Percentiles rank a stretch among this genome's conserved stretches.
phyloP scores from a whole-genome alignment of 371 early-diverging fungal species.

The Chytridiales sp. region DNA sequence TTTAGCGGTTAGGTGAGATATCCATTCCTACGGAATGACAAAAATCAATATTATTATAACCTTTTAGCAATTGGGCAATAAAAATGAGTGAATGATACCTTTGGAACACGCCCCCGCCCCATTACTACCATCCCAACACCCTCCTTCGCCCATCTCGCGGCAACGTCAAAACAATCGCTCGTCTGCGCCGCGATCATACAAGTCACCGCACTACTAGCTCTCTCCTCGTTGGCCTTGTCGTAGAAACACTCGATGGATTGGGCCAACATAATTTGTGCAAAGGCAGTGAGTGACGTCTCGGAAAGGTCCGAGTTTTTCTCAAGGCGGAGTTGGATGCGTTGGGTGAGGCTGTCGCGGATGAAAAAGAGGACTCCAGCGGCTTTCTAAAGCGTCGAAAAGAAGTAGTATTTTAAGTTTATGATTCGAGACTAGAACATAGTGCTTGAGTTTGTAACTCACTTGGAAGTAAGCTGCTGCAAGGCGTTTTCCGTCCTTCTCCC shows the following conservation, averaged over 20 bases:
- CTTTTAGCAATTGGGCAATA: neutral
- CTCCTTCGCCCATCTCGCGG: conserved; percentile 15
- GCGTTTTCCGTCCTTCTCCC: conserved; percentile 46
- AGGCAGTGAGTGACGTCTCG: conserved; percentile 44
- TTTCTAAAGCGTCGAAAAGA: conserved; percentile 28
- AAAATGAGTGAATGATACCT: conserved; percentile 15
- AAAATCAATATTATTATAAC: neutral
- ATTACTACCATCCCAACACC: conserved; percentile 1
- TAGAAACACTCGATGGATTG: conserved; percentile 56
- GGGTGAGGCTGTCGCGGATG: conserved; percentile 43
- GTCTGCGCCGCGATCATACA: conserved; percentile 47
- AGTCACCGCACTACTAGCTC: conserved; percentile 35
- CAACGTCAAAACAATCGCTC: conserved; percentile 47
- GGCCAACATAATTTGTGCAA: conserved; percentile 44
- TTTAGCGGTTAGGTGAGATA: conserved; percentile 40
- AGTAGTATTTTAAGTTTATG: neutral
- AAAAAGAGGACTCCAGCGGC: conserved; percentile 47
- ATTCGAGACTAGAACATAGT: neutral
- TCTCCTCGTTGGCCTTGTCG: conserved; percentile 49
- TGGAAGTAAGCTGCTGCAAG: conserved; percentile 48
- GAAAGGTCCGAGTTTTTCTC: conserved; percentile 41
- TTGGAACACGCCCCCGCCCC: conserved; percentile 34
- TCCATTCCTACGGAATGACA: conserved; percentile 27
- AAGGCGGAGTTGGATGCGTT: conserved; percentile 43
- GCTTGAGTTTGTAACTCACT: conserved; percentile 16